These are phyloP conservation scores for Monosporascus sp. DNA, from an alignment of 2,329 filamentous ascomycete species.

Conservation along the genomic window DNA sequence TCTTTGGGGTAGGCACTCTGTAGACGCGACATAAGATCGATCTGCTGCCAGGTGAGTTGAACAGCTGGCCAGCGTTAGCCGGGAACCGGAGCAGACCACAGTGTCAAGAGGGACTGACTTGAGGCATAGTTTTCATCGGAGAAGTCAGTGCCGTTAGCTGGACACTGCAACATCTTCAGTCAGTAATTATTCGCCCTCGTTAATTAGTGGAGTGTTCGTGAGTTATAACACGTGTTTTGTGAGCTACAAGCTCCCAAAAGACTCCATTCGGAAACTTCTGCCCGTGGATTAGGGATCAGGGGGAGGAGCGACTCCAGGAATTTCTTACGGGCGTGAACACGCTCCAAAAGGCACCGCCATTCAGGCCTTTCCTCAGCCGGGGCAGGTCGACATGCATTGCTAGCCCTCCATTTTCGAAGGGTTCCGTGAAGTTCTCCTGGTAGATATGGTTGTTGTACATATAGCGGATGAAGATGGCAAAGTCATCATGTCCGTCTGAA, in stretches of 20 bases:
- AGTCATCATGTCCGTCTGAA: slow-evolving; percentile 83
- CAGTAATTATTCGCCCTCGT: too few relatives aligned
- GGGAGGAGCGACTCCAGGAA: too few relatives aligned
- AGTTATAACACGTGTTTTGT: too few relatives aligned
- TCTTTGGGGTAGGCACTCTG: slow-evolving; percentile 38
- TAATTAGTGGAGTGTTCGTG: too few relatives aligned
- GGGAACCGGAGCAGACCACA: background rate
- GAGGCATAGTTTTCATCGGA: slow-evolving; percentile 65
- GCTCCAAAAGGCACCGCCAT: slow-evolving; percentile 90
- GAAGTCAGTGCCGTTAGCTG: slow-evolving; percentile 65
- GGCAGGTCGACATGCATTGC: slow-evolving; percentile 71
- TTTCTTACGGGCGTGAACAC: slow-evolving; percentile 56
- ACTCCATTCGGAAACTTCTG: too few relatives aligned
- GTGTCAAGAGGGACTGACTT: slow-evolving; percentile 39
- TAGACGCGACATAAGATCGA: slow-evolving; percentile 59
- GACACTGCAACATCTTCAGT: slow-evolving; percentile 43
- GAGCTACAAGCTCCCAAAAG: too few relatives aligned
- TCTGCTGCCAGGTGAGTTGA: slow-evolving; percentile 60
- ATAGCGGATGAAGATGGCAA: slow-evolving; percentile 66
- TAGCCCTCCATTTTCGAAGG: slow-evolving; percentile 67
- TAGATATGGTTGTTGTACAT: slow-evolving; percentile 75
- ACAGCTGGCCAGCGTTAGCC: slow-evolving; percentile 46
- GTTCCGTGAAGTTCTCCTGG: slow-evolving; percentile 62
- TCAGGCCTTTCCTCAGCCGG: slow-evolving; percentile 62
- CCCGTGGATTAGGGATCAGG: too few relatives aligned